A percentile compares a stretch with the other conserved stretches of the same genome.
phyloP scores from a whole-genome alignment of 2,329 filamentous ascomycete species.

The Helotiales sp. region DNA sequence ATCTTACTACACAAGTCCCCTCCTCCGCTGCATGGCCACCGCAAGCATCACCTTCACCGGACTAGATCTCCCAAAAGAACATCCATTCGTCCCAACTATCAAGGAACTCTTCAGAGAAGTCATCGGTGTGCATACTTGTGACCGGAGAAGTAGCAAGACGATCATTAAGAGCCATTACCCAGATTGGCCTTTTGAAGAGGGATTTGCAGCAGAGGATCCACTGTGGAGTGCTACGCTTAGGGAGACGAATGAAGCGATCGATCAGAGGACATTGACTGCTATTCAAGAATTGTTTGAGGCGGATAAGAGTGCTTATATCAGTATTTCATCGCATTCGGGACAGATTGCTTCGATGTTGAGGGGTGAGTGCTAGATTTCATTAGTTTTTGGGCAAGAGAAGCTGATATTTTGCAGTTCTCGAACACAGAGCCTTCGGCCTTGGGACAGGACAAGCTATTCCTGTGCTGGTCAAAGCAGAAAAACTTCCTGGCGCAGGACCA shows the following conservation, averaged over 20 bases:
- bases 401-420: slow-evolving; percentile 49
- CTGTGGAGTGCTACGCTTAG: slow-evolving; percentile 52
- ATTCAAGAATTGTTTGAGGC: slow-evolving; percentile 61
- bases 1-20: slow-evolving; percentile 67
- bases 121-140: slow-evolving; percentile 72
- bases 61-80: slow-evolving; percentile 55
- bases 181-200: slow-evolving; percentile 60
- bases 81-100: slow-evolving; percentile 61
- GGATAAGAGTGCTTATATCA: slow-evolving; percentile 61
- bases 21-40: slow-evolving; percentile 67
- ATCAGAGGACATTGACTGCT: slow-evolving; percentile 53
- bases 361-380: slow-evolving; percentile 32
- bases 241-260: slow-evolving; percentile 54
- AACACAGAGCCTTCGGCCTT: slow-evolving; percentile 65
- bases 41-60: slow-evolving; percentile 63
- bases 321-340: slow-evolving; percentile 64
- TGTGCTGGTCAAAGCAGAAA: slow-evolving; percentile 66
- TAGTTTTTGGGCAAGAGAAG: not conserved
- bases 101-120: slow-evolving; percentile 71
- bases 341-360: slow-evolving; percentile 58
- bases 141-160: slow-evolving; percentile 61
- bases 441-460: slow-evolving; percentile 73
- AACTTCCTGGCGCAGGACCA: slow-evolving; percentile 35
- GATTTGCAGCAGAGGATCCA: slow-evolving; percentile 63
- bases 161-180: slow-evolving; percentile 59